These are phyloP conservation scores for Garcia nutans DNA, from an alignment of 345 rosid genomes.

Conservation along the genomic window DNA sequence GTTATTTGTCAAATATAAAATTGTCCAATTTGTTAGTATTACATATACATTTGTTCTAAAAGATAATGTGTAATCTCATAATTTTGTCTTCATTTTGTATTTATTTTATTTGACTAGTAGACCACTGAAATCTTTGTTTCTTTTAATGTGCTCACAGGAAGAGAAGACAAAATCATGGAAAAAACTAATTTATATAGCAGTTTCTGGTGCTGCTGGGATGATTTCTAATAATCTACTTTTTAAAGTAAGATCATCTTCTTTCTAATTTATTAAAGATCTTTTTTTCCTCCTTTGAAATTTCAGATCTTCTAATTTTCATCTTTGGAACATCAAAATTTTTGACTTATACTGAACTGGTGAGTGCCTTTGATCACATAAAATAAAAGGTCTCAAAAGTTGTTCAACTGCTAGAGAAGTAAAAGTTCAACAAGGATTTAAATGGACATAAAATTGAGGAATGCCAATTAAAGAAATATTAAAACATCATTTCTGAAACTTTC, in stretches of 20 bases:
- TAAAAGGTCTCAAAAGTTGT: not conserved
- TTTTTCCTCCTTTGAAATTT: too few species aligned
- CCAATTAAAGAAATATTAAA: not conserved
- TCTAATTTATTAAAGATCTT: not conserved
- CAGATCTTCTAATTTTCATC: not conserved
- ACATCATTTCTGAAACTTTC: not conserved
- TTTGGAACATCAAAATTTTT: not conserved
- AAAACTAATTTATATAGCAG: conserved; percentile 69
- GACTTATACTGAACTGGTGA: not conserved
- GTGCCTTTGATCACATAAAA: not conserved
- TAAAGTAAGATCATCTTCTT: conserved; percentile 55
- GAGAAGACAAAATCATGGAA: conserved; percentile 94
- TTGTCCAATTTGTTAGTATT: not conserved
- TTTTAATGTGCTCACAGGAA: conserved; percentile 47
- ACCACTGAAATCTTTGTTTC: not conserved
- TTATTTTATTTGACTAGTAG: not conserved
- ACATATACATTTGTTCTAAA: too few species aligned
- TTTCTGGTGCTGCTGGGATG: conserved; percentile 98
- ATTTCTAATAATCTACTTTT: conserved; percentile 92
- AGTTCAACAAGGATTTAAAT: not conserved
- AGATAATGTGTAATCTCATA: too few species aligned
- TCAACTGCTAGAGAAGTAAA: not conserved
- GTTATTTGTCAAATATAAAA: not conserved
- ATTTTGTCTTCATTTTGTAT: too few species aligned
- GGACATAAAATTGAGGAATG: not conserved